phyloP scores from a whole-genome alignment of 208 protist species.

The Acanthamoeba sp. region DNA sequence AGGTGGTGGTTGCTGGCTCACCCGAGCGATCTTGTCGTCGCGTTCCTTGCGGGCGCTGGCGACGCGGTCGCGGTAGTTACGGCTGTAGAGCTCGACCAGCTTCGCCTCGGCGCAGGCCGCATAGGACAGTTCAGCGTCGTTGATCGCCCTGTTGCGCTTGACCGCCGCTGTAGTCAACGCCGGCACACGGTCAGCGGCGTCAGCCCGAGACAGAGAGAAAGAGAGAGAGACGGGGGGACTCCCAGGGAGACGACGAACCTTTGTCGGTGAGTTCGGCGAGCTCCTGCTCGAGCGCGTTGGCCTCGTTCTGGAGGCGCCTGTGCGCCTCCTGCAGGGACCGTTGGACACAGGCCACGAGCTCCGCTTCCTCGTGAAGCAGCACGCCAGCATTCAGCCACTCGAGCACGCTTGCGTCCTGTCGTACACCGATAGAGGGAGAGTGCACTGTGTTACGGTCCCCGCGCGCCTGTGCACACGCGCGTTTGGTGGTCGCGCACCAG shows the following conservation, averaged over 20 bases:
- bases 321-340: not conserved
- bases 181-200: too few species aligned
- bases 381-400: not conserved
- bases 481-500: not conserved
- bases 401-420: not conserved
- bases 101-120: conserved; percentile 5
- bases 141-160: conserved; percentile 1
- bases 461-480: too few species aligned
- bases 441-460: too few species aligned
- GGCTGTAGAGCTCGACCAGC: conserved; percentile 7
- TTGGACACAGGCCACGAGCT: not conserved
- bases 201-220: too few species aligned
- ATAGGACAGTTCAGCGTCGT: not conserved
- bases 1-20: too few species aligned
- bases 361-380: not conserved
- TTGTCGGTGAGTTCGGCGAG: conserved; percentile 1
- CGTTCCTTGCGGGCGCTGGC: not conserved
- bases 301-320: not conserved
- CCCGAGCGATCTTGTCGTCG: not conserved
- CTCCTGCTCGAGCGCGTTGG: not conserved
- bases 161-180: not conserved
- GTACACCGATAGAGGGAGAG: not conserved
- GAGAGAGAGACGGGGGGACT: too few species aligned
- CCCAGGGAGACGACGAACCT: not conserved
- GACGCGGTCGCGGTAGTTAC: not conserved